A percentile compares a stretch with the other conserved stretches of the same genome.
Evolutionary conservation across 768 basidiomycete species (phyloP).

Genomic region (Macrolepiota albuminosa): DNA sequence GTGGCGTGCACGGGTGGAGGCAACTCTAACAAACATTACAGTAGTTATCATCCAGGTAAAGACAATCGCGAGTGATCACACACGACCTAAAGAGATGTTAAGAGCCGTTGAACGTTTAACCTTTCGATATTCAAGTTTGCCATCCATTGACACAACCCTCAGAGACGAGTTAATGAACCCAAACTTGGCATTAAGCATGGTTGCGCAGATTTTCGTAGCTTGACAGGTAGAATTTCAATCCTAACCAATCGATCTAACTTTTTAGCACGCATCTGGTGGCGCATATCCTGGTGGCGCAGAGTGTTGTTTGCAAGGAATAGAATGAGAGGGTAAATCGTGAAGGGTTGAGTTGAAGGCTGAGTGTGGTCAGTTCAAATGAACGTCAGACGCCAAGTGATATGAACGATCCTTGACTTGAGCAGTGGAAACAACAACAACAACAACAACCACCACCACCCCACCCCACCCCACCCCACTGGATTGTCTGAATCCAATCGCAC

Average conservation of each 20-base stretch:
- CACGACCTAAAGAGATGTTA: neutral
- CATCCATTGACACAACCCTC: too few relatives aligned
- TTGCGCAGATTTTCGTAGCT: neutral
- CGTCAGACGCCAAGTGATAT: neutral
- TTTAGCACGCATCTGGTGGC: neutral
- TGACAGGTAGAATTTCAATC: neutral
- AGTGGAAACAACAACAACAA: neutral
- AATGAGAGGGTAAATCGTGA: neutral
- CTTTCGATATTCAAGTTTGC: neutral
- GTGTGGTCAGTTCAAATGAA: neutral
- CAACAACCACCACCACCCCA: too few relatives aligned
- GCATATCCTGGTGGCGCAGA: neutral
- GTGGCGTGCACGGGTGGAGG: neutral
- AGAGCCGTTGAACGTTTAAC: neutral
- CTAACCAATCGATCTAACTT: neutral
- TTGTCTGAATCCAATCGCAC: neutral
- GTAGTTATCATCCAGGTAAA: neutral
- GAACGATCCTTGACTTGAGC: neutral
- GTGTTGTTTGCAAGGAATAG: neutral
- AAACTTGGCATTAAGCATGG: too few relatives aligned
- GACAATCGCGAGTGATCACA: neutral
- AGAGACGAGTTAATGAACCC: too few relatives aligned
- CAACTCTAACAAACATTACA: neutral
- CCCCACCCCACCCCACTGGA: neutral
- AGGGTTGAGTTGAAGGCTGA: neutral